Conservation (phyloP, 805 yeast species). For the Kluyveromyces siamensis region DNA sequence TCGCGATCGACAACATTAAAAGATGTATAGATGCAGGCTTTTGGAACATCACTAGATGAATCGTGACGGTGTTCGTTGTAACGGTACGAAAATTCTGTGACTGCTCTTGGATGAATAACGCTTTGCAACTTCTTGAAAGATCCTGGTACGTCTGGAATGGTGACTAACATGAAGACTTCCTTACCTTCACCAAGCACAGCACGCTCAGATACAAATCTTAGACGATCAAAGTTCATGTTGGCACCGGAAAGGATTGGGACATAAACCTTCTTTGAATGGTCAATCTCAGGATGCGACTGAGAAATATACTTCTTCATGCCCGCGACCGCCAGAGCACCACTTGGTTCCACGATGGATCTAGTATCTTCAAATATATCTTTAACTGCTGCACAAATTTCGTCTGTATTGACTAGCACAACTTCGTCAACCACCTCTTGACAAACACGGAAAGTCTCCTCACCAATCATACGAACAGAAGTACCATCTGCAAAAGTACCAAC, state of each 20-base stretch:
- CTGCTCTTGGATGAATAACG: constrained; percentile 75
- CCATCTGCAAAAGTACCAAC: constrained; percentile 99
- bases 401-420: constrained; percentile 75
- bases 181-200: constrained; percentile 98
- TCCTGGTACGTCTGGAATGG: constrained; percentile 91
- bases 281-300: constrained; percentile 51
- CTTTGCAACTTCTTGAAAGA: constrained; percentile 72
- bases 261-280: constrained; percentile 61
- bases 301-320: constrained; percentile 80
- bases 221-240: constrained; percentile 94
- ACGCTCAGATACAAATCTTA: constrained; percentile 92
- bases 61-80: constrained; percentile 37
- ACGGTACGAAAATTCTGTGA: constrained; percentile 93
- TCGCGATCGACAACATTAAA: constrained; percentile 74
- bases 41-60: constrained; percentile 29
- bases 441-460: constrained; percentile 85
- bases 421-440: constrained; percentile 80
- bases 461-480: constrained; percentile 85
- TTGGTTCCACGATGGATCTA: constrained; percentile 87
- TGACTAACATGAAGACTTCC: constrained; percentile 84
- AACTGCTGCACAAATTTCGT: constrained; percentile 94
- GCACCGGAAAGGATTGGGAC: constrained; percentile 92
- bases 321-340: constrained; percentile 95
- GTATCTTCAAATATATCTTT: constrained; percentile 96
- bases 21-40: constrained; percentile 80